Base-by-base conservation (phyloP, 2,329 filamentous ascomycete genomes). In the Fusarium incarnatum region DNA sequence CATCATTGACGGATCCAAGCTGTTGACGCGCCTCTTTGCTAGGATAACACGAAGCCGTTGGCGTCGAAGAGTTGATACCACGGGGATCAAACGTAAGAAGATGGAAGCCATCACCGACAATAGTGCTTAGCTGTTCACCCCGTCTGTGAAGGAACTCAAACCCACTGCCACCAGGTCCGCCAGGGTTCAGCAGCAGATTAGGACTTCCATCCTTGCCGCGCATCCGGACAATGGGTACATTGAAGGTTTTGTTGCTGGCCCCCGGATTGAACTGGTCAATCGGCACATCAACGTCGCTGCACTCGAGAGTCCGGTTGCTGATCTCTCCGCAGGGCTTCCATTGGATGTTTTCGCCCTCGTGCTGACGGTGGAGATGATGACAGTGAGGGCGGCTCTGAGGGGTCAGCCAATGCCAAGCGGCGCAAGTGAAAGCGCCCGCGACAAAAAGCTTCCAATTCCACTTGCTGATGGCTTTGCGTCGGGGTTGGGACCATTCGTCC, bases 81-180 rank as follows among this genome's bases (percentile, higher is more conserved):
- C 84, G 82, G 0, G 84, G 83, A 64, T 86, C 84, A 54, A 86
- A 86, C 0, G 79, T 79, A 3, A 86, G 59, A 1, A 86, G 69
- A 64, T 86, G 83, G 57, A 83, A 84, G 2, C 75, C 77, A 44
- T 85, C 83, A 12, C 83, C 83, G 0, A 79, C 64, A 6, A 79
- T 71, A 9, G 68, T 70, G 55, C 73, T 80, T 7, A 86, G 68
- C 16, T 75, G 69, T 11, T 77, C 76, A 15, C 82, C 83, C 8
- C 68, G 60, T 12, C 77, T 71, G 41, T 79, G 74, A 2, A 85
- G 45, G 40, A 81, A 79, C 4, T 76, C 70, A 15, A 81, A 68
- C 4, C 84, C 84, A 44, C 81, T 81, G 11, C 74, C 83, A 9
- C 84, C 85, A 1, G 85, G 84, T 0, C 85, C 84, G 44, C 84